phyloP scores from a whole-genome alignment of 1,284 basidiomycete species.

The Cystobasidium slooffiae region DNA sequence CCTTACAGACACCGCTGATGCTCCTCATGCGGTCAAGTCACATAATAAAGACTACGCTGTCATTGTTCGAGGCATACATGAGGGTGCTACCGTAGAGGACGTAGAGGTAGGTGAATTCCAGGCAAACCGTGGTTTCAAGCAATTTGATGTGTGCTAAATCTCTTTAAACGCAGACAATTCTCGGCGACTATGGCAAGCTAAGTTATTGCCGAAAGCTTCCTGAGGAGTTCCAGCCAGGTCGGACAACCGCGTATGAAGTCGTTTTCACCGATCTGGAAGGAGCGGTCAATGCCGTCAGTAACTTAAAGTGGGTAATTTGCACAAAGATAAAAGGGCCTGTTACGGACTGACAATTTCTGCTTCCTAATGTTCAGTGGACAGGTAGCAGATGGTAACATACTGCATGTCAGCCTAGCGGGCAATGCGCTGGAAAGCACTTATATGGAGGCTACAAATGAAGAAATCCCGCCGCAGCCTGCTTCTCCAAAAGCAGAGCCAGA shows the following conservation, averaged over 20 bases:
- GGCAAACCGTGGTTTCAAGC: too few relatives aligned
- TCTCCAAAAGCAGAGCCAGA: background rate
- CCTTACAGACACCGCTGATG: too few relatives aligned
- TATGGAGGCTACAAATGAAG: background rate
- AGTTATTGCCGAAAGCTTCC: background rate
- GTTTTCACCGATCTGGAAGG: background rate
- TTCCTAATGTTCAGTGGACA: constrained; percentile 11
- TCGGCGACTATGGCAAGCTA: constrained; percentile 6
- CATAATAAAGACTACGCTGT: background rate
- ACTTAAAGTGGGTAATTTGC: constrained; percentile 17
- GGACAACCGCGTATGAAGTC: constrained; percentile 16
- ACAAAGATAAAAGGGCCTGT: background rate
- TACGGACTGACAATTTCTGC: background rate
- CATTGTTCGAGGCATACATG: background rate
- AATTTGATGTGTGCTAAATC: background rate
- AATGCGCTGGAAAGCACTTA: background rate
- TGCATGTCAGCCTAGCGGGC: background rate
- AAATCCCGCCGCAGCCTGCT: background rate
- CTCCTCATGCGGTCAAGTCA: background rate
- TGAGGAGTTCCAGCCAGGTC: background rate
- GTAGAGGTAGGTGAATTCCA: background rate
- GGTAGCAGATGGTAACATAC: constrained; percentile 31
- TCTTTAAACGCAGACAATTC: constrained; percentile 4
- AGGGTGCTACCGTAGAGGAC: background rate
- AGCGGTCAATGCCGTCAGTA: background rate